These are phyloP conservation scores for Rhynchospora breviuscula DNA, from an alignment of 176 grass and related monocot genomes.

Conservation along the genomic window DNA sequence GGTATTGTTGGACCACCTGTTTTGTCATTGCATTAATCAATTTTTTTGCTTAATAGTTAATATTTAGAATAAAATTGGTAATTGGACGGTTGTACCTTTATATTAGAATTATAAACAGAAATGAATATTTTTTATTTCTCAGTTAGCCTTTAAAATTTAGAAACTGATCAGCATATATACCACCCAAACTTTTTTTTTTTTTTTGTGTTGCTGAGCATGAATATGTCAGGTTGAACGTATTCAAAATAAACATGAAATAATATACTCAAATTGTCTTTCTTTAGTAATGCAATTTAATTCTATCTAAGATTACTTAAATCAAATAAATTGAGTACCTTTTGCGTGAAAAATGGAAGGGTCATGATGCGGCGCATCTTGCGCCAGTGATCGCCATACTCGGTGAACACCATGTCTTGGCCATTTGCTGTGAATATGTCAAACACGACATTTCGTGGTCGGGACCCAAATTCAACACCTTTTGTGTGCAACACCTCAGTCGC, in stretches of 20 bases:
- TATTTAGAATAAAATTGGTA: neutral
- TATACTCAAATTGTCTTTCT: neutral
- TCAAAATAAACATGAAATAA: neutral
- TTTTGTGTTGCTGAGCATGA: neutral
- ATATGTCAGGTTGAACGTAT: neutral
- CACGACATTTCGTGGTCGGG: slow-evolving; percentile 91
- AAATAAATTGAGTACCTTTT: slow-evolving; percentile 37
- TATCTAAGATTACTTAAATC: neutral
- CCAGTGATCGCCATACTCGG: slow-evolving; percentile 93
- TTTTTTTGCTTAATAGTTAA: neutral
- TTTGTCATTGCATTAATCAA: neutral
- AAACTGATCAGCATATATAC: neutral
- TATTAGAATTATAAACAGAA: neutral
- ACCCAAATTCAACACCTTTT: slow-evolving; percentile 94
- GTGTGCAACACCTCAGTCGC: slow-evolving; percentile 92
- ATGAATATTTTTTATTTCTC: neutral
- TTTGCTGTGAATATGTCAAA: slow-evolving; percentile 95
- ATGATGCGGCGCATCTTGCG: slow-evolving; percentile 98
- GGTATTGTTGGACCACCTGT: slow-evolving; percentile 65
- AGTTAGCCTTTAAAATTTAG: neutral
- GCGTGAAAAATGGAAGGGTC: slow-evolving; percentile 92
- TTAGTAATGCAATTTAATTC: neutral
- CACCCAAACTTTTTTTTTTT: neutral
- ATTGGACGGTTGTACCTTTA: neutral
- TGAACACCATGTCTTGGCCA: slow-evolving; percentile 94